Conservation (phyloP, 2,329 filamentous ascomycete genomes). For the Trichoderma arundinaceum region DNA sequence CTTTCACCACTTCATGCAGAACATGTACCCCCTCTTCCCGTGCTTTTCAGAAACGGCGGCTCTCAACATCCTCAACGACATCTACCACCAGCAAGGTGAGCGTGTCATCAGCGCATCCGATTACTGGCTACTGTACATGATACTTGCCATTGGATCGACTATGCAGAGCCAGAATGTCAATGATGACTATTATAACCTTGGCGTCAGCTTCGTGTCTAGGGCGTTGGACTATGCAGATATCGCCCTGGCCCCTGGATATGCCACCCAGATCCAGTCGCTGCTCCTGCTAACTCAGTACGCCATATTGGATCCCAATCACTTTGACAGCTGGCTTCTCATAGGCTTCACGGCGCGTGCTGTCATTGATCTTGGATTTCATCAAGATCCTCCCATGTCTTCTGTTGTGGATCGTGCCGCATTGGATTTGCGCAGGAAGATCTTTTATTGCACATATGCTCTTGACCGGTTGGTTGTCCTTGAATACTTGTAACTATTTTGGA, state of each 20-base stretch:
- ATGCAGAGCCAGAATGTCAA: constrained; percentile 73
- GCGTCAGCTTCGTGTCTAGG: constrained; percentile 61
- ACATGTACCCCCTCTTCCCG: constrained; percentile 79
- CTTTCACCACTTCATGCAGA: constrained; percentile 83
- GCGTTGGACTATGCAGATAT: constrained; percentile 80
- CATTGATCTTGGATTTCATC: constrained; percentile 89
- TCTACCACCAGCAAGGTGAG: constrained; percentile 72
- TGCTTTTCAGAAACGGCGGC: constrained; percentile 82
- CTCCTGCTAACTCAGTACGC: constrained; percentile 87
- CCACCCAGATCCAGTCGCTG: constrained; percentile 85
- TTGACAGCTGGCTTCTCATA: constrained; percentile 92
- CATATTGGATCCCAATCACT: constrained; percentile 86
- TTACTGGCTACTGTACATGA: constrained; percentile 86
- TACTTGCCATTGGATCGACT: constrained; percentile 80
- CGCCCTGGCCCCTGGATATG: constrained; percentile 83
- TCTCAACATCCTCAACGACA: constrained; percentile 76
- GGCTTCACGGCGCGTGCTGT: constrained; percentile 87
- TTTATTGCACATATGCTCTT: constrained; percentile 87
- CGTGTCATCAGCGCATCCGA: constrained; percentile 71
- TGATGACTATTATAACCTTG: constrained; percentile 65
- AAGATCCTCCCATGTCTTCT: constrained; percentile 79
- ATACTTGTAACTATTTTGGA: background rate
- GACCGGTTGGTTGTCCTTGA: constrained; percentile 67
- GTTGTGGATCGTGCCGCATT: constrained; percentile 70
- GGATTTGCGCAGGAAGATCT: constrained; percentile 80